phyloP scores from a whole-genome alignment of 345 rosid species.

The Hibiscus trionum region DNA sequence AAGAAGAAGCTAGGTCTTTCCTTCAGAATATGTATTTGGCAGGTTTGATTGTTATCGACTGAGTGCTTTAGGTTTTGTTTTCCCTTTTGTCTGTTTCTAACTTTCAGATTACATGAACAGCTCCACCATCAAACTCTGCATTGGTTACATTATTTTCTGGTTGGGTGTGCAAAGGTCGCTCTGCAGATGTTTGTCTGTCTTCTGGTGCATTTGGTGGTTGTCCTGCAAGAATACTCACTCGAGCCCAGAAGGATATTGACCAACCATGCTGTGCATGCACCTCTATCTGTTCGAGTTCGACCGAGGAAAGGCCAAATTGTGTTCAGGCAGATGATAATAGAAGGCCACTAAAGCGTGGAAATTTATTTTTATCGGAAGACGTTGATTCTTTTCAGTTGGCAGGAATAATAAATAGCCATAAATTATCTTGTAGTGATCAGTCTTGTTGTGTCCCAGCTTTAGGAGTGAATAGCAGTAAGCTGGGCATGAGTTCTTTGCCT shows the following conservation, averaged over 20 bases:
- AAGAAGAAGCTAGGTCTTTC: slow-evolving; percentile 41
- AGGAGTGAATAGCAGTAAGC: slow-evolving; percentile 37
- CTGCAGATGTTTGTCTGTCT: slow-evolving; percentile 35
- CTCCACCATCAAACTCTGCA: slow-evolving; percentile 50
- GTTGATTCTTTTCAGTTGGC: slow-evolving; percentile 15
- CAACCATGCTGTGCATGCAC: slow-evolving; percentile 18
- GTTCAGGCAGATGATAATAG: slow-evolving; percentile 19
- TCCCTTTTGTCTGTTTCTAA: slow-evolving; percentile 13
- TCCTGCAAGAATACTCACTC: slow-evolving; percentile 25
- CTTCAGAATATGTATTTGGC: slow-evolving; percentile 50
- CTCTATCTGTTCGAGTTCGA: slow-evolving; percentile 4
- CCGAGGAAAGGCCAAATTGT: slow-evolving; percentile 15
- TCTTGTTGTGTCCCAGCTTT: slow-evolving; percentile 54
- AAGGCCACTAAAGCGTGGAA: slow-evolving; percentile 31
- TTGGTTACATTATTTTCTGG: slow-evolving; percentile 53
- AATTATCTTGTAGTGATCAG: slow-evolving; percentile 22
- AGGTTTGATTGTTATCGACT: slow-evolving; percentile 24
- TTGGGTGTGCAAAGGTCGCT: slow-evolving; percentile 53
- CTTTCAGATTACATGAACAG: slow-evolving; percentile 25
- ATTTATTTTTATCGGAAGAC: slow-evolving; percentile 16
- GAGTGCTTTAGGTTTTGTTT: neutral
- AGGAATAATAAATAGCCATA: slow-evolving; percentile 13
- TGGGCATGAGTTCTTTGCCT: slow-evolving; percentile 44
- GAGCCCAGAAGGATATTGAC: slow-evolving; percentile 18
- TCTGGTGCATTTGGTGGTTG: slow-evolving; percentile 34